Percentiles rank a stretch among this genome's conserved stretches.
These are phyloP conservation scores for Rhynchospora pubera DNA, from an alignment of 176 grass and related monocot genomes.

Conservation along the genomic window DNA sequence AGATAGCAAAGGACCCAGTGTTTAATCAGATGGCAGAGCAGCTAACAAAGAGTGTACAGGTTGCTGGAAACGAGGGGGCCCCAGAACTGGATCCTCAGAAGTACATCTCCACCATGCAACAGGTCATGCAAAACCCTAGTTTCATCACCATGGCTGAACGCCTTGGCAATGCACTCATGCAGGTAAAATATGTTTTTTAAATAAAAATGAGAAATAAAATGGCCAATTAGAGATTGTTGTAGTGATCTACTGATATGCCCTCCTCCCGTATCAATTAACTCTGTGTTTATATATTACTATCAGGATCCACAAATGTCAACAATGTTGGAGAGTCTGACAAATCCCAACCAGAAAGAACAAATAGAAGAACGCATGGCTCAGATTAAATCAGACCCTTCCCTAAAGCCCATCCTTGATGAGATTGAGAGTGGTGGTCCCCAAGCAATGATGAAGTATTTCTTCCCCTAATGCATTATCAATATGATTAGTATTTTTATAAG, in stretches of 20 bases:
- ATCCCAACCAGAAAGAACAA: conserved; percentile 74
- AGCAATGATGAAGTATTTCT: conserved; percentile 94
- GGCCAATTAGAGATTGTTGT: neutral
- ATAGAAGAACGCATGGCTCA: conserved; percentile 75
- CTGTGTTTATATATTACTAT: neutral
- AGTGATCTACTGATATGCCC: neutral
- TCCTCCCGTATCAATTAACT: neutral
- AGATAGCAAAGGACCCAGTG: conserved; percentile 73
- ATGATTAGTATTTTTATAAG: neutral
- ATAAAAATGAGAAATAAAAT: neutral
- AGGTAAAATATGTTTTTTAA: conserved; percentile 25
- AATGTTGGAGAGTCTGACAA: conserved; percentile 74
- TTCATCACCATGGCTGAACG: conserved; percentile 84
- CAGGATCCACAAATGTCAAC: conserved; percentile 85
- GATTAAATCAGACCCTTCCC: conserved; percentile 75
- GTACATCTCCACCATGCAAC: conserved; percentile 71
- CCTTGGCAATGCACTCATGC: conserved; percentile 77
- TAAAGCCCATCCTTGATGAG: conserved; percentile 88
- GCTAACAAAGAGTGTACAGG: conserved; percentile 59
- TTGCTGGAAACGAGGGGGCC: conserved; percentile 50
- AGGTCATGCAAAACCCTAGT: conserved; percentile 92
- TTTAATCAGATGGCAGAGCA: conserved; percentile 94
- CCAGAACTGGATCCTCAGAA: conserved; percentile 70
- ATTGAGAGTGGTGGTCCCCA: conserved; percentile 71
- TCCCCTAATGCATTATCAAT: conserved; percentile 1